Evolutionary conservation across 164 flowering plant genomes (phyloP).

Genomic region (Nymphaea thermarum): DNA sequence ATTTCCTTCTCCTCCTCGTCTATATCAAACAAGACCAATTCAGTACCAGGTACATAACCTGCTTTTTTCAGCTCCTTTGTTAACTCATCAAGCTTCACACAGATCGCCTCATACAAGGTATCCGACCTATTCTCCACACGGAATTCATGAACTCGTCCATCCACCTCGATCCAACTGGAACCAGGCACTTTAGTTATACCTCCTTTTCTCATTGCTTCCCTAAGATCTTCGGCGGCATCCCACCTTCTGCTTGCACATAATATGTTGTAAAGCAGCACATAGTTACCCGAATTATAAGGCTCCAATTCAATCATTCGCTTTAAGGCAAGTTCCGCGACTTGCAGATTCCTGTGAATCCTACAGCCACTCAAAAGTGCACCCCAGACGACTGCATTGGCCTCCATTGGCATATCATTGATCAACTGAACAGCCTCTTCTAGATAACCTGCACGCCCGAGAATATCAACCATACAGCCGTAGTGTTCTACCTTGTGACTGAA

Average conservation of each 20-base stretch:
- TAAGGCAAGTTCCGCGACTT: conserved; percentile 16
- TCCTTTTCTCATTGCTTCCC: conserved; percentile 12
- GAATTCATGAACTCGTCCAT: conserved; percentile 22
- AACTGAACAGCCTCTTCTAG: conserved; percentile 18
- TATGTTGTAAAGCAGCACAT: conserved; percentile 20
- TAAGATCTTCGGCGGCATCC: conserved; percentile 19
- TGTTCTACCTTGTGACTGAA: conserved; percentile 19
- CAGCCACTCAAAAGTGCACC: conserved; percentile 25
- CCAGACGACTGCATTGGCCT: conserved; percentile 26
- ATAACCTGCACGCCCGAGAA: conserved; percentile 23
- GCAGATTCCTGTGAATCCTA: conserved; percentile 14
- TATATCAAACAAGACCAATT: conserved; percentile 18
- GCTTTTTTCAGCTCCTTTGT: conserved; percentile 11
- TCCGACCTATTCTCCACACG: conserved; percentile 17
- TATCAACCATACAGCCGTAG: conserved; percentile 28
- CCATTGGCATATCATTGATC: conserved; percentile 21
- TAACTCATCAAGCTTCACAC: conserved; percentile 18
- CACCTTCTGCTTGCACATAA: conserved; percentile 17
- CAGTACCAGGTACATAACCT: conserved; percentile 19
- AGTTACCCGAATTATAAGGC: conserved; percentile 23
- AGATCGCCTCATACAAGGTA: conserved; percentile 14
- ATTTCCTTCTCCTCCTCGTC: conserved; percentile 27
- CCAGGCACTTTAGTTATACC: conserved; percentile 18
- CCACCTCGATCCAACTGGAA: conserved; percentile 23
- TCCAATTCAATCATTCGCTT: conserved; percentile 18